phyloP scores from a whole-genome alignment of 345 rosid species.

The Citrus glauca region DNA sequence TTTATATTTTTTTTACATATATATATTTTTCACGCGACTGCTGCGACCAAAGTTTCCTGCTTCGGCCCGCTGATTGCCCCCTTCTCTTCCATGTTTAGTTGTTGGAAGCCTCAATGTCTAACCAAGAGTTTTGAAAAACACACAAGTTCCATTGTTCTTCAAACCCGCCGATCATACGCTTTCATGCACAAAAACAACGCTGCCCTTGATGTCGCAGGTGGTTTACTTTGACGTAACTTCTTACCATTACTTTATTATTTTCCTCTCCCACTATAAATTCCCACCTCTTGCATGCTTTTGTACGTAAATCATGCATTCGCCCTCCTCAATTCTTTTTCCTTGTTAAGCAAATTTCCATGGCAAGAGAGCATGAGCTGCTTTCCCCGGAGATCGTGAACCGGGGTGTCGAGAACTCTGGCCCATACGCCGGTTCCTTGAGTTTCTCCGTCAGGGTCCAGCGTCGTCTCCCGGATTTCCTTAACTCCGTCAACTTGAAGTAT shows the following conservation, averaged over 20 bases:
- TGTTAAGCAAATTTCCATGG: constrained; percentile 11
- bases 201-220: background rate
- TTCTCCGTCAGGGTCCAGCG: constrained; percentile 42
- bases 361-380: constrained; percentile 22
- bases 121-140: background rate
- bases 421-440: constrained; percentile 39
- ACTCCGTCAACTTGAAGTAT: constrained; percentile 52
- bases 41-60: too few species aligned
- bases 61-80: too few species aligned
- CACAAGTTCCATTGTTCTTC: constrained; percentile 1
- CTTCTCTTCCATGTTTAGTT: too few species aligned
- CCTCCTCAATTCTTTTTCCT: background rate
- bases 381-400: constrained; percentile 51
- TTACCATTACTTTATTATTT: background rate
- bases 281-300: background rate
- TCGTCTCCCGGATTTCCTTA: constrained; percentile 47
- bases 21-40: too few species aligned
- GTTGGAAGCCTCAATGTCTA: background rate
- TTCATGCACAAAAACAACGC: background rate
- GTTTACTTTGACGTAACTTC: background rate
- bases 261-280: background rate
- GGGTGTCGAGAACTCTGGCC: constrained; percentile 33
- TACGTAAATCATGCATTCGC: background rate
- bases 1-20: too few species aligned
- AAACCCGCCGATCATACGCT: constrained; percentile 9